Conservation (phyloP, 75 land plant species). For the Azolla pinnata region DNA sequence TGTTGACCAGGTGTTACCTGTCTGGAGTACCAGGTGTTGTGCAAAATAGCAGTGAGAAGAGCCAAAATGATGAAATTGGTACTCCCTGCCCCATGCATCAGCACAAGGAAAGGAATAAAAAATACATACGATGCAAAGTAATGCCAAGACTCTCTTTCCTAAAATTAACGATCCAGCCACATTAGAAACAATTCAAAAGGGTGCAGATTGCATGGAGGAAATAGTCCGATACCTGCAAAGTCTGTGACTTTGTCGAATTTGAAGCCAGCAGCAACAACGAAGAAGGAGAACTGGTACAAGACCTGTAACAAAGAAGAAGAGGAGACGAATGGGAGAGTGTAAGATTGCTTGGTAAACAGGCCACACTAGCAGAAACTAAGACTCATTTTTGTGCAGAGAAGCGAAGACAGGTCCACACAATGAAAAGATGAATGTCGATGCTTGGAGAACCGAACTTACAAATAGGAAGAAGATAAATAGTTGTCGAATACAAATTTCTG, state of each 20-base stretch:
- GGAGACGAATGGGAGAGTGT: background rate
- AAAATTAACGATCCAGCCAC: background rate
- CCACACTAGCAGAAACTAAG: no score
- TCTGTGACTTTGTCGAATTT: constrained; percentile 90
- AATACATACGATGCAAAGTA: no score
- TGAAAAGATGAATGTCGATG: no score
- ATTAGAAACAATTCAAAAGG: constrained; percentile 7
- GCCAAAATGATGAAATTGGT: constrained; percentile 84
- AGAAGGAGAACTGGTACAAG: constrained; percentile 67
- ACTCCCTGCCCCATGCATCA: constrained; percentile 55
- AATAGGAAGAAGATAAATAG: no score
- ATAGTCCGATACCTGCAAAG: constrained; percentile 63
- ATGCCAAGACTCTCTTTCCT: background rate
- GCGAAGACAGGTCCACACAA: no score
- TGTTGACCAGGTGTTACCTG: constrained; percentile 38
- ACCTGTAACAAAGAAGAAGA: constrained; percentile 36
- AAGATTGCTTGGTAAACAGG: no score
- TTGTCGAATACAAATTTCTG: no score
- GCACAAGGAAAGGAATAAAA: no score
- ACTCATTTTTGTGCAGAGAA: no score
- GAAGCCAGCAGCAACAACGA: constrained; percentile 64
- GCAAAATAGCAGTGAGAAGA: constrained; percentile 55
- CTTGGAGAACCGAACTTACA: no score
- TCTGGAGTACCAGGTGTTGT: constrained; percentile 75
- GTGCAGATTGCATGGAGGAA: background rate